phyloP scores from a whole-genome alignment of 306 rosid genomes.

The Cyclanthera cordifolia region DNA sequence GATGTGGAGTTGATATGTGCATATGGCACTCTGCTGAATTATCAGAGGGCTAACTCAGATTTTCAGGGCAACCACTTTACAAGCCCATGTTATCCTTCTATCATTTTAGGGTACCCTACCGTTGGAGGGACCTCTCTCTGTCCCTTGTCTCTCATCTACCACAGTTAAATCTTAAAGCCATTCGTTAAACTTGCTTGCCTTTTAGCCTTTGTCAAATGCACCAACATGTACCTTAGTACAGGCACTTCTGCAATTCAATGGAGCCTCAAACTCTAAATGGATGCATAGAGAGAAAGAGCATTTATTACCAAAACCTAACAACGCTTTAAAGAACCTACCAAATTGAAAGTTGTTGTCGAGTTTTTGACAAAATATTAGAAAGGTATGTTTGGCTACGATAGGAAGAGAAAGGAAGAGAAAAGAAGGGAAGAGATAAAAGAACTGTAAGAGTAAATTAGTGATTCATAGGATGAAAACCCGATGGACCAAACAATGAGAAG shows the following conservation, averaged over 20 bases:
- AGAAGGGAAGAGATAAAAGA: no score
- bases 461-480: no score
- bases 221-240: background rate
- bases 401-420: no score
- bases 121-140: slow-evolving; percentile 2
- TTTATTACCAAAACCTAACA: slow-evolving; percentile 1
- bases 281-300: background rate
- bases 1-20: background rate
- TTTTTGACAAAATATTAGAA: no score
- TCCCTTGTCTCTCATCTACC: background rate
- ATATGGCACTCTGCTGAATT: background rate
- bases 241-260: background rate
- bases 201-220: slow-evolving; percentile 6
- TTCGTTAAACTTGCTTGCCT: background rate
- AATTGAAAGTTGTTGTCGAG: background rate
- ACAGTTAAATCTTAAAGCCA: background rate
- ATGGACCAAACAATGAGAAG: no score
- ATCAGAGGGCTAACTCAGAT: background rate
- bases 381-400: no score
- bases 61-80: slow-evolving; percentile 11
- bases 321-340: background rate
- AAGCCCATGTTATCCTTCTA: slow-evolving; percentile 3
- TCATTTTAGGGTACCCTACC: slow-evolving; percentile 2
- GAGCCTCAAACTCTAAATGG: background rate
- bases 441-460: no score